These are phyloP conservation scores for Adiantum capillusveneris DNA, from an alignment of 75 land plant species.

Conservation along the genomic window DNA sequence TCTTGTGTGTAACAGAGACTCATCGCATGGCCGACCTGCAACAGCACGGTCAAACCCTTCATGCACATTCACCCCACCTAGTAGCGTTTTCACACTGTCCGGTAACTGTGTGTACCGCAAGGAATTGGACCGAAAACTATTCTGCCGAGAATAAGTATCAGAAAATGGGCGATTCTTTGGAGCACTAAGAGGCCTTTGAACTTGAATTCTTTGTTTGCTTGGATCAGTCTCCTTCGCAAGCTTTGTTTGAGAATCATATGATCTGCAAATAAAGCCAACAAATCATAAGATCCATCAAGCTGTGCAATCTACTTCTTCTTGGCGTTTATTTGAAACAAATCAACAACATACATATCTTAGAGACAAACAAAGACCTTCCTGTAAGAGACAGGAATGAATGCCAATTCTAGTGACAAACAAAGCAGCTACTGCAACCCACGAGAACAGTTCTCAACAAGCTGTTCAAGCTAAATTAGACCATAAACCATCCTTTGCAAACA, in stretches of 20 bases:
- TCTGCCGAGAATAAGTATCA: neutral
- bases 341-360: too few species aligned
- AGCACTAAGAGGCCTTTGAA: neutral
- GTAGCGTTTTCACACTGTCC: neutral
- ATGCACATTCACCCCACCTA: neutral
- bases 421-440: too few species aligned
- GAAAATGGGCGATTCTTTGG: conserved; percentile 2
- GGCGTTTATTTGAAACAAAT: too few species aligned
- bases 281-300: too few species aligned
- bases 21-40: too few species aligned
- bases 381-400: too few species aligned
- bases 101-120: neutral
- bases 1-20: neutral
- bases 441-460: too few species aligned
- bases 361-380: too few species aligned
- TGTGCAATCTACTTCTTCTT: too few species aligned
- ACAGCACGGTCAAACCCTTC: neutral
- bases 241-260: neutral
- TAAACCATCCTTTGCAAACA: too few species aligned
- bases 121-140: neutral
- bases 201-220: neutral
- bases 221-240: neutral
- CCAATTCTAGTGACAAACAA: too few species aligned
- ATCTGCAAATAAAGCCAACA: neutral
- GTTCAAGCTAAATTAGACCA: too few species aligned